Conservation (phyloP, 805 yeast genomes). For the Wickerhamiella siamensis region DNA sequence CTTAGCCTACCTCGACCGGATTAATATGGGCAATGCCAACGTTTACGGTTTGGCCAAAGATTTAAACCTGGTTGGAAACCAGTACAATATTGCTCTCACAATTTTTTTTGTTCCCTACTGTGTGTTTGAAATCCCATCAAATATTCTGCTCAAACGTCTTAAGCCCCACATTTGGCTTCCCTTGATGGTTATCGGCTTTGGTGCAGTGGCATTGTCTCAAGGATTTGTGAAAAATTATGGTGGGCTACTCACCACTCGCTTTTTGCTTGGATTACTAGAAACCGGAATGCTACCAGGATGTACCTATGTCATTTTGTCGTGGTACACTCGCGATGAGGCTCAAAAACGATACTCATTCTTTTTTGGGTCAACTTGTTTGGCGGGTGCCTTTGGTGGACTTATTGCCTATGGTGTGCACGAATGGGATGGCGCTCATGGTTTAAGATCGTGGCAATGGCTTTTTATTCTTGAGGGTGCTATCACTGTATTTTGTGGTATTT, state of each 20-base stretch:
- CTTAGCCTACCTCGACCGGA: constrained; percentile 33
- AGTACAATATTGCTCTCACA: constrained; percentile 32
- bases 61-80: constrained; percentile 27
- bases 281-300: constrained; percentile 34
- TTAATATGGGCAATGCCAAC: constrained; percentile 35
- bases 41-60: constrained; percentile 31
- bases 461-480: constrained; percentile 43
- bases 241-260: constrained; percentile 25
- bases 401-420: constrained; percentile 29
- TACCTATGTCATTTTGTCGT: constrained; percentile 19
- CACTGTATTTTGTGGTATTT: constrained; percentile 25
- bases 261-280: constrained; percentile 31
- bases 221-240: constrained; percentile 24
- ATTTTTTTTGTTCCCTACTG: constrained; percentile 25
- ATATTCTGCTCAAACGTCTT: constrained; percentile 22
- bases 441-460: constrained; percentile 41
- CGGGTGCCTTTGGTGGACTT: constrained; percentile 27
- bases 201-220: constrained; percentile 25
- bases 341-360: constrained; percentile 29
- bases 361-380: constrained; percentile 26
- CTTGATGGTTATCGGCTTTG: constrained; percentile 24
- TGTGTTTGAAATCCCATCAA: constrained; percentile 29
- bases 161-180: constrained; percentile 27
- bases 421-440: constrained; percentile 25
- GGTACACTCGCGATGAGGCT: constrained; percentile 29